Conservation (phyloP, 2,329 filamentous ascomycete species). For the Hypoxylon sp. region DNA sequence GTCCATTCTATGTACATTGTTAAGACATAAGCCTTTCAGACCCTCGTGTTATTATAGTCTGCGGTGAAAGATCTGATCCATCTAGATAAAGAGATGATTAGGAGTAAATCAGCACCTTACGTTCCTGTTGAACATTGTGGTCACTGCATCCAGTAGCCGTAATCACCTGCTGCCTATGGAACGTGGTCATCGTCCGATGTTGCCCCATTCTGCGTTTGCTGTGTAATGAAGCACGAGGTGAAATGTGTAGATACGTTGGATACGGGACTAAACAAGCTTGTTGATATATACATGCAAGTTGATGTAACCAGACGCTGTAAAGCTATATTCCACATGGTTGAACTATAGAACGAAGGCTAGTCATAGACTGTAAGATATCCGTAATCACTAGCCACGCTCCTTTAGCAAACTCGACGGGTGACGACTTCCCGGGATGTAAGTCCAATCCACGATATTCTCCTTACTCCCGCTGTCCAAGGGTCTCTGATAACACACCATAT, state of each 20-base stretch:
- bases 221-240: slow-evolving; percentile 4
- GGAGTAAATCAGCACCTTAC: slow-evolving; percentile 6
- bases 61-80: slow-evolving; percentile 20
- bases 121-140: slow-evolving; percentile 4
- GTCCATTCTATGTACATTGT: slow-evolving; percentile 2
- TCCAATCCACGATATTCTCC: background rate
- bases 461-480: background rate
- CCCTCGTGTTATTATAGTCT: slow-evolving; percentile 26
- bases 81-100: slow-evolving; percentile 10
- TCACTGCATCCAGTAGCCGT: background rate
- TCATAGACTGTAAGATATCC: background rate
- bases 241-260: background rate
- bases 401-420: background rate
- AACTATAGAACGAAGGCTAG: background rate
- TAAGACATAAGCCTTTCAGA: background rate
- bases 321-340: slow-evolving; percentile 2
- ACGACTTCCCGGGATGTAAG: background rate
- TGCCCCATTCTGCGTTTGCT: slow-evolving; percentile 13
- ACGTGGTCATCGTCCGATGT: background rate
- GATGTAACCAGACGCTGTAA: background rate
- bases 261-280: background rate
- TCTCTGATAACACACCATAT: background rate
- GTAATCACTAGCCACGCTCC: background rate
- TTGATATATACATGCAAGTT: background rate
- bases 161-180: background rate